Percentiles rank a stretch among this genome's conserved stretches.
phyloP scores from a whole-genome alignment of 192 early-diverging fungal species.

The Podila clonocystis region DNA sequence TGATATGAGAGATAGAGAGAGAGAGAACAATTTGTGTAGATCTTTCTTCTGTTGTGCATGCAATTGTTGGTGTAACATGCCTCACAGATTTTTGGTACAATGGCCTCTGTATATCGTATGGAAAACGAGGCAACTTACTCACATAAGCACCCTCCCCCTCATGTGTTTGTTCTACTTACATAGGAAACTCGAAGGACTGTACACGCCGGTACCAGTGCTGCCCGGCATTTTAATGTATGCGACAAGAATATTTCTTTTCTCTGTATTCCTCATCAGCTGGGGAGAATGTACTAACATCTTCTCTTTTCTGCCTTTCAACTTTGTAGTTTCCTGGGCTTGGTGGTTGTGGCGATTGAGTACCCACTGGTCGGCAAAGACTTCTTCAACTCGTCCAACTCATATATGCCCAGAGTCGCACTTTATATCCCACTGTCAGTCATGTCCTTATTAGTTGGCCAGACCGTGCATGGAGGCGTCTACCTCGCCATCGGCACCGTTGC shows the following conservation, averaged over 20 bases:
- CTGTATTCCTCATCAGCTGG: not conserved
- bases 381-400: slow-evolving; percentile 24
- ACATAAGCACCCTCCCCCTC: not conserved
- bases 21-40: too few species aligned
- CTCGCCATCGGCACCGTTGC: slow-evolving; percentile 36
- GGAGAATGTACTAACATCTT: not conserved
- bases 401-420: slow-evolving; percentile 33
- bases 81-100: not conserved
- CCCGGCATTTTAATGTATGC: slow-evolving; percentile 37
- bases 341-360: slow-evolving; percentile 29
- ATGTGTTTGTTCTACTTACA: not conserved
- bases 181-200: slow-evolving; percentile 33
- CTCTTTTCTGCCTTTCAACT: not conserved
- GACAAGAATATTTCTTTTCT: not conserved
- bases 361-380: slow-evolving; percentile 22
- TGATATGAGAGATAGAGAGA: too few species aligned
- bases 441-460: slow-evolving; percentile 27
- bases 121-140: not conserved
- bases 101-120: not conserved
- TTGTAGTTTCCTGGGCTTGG: slow-evolving; percentile 24
- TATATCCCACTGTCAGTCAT: slow-evolving; percentile 37
- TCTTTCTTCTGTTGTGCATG: too few species aligned
- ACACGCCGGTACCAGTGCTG: slow-evolving; percentile 26
- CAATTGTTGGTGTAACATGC: too few species aligned
- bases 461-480: slow-evolving; percentile 42